These are phyloP conservation scores for Amanita molliuscula DNA, from an alignment of 768 basidiomycete species.

Conservation along the genomic window DNA sequence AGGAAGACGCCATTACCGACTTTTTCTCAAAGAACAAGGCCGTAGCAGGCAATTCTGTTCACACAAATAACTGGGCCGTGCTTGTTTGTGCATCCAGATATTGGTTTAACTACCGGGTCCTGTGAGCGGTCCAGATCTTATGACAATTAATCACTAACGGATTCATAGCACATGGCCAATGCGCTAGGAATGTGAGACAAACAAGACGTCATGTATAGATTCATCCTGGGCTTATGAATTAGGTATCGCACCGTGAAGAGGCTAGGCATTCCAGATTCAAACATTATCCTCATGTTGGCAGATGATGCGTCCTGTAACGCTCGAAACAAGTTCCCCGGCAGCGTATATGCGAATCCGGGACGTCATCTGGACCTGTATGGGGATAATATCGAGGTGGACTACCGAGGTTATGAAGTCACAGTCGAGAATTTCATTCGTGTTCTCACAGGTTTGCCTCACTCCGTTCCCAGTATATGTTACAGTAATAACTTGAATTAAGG, in stretches of 20 bases:
- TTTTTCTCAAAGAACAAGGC: constrained; percentile 35
- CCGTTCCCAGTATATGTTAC: not conserved
- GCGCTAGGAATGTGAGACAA: constrained; percentile 80
- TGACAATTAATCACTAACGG: not conserved
- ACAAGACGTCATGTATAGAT: not conserved
- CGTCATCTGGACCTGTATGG: constrained; percentile 86
- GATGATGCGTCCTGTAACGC: constrained; percentile 94
- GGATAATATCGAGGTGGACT: constrained; percentile 96
- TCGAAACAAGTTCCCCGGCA: constrained; percentile 85
- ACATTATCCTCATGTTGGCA: constrained; percentile 98
- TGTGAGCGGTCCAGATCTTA: constrained; percentile 16
- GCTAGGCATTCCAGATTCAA: constrained; percentile 95
- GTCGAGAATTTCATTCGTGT: constrained; percentile 94
- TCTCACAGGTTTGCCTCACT: constrained; percentile 62
- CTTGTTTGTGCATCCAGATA: constrained; percentile 89
- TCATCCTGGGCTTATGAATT: not conserved
- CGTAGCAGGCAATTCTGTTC: constrained; percentile 26
- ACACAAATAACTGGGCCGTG: constrained; percentile 99
- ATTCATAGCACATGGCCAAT: constrained; percentile 91
- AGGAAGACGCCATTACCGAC: constrained; percentile 28
- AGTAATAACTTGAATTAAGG: constrained; percentile 31
- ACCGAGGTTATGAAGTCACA: constrained; percentile 95
- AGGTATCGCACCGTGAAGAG: constrained; percentile 99
- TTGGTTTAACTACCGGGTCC: constrained; percentile 97
- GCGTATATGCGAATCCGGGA: constrained; percentile 84